Evolutionary conservation across 2,329 filamentous ascomycete genomes (phyloP), one percentile per base, ranked within the genome.

Genomic region (Teratosphaeria gauchensis): DNA sequence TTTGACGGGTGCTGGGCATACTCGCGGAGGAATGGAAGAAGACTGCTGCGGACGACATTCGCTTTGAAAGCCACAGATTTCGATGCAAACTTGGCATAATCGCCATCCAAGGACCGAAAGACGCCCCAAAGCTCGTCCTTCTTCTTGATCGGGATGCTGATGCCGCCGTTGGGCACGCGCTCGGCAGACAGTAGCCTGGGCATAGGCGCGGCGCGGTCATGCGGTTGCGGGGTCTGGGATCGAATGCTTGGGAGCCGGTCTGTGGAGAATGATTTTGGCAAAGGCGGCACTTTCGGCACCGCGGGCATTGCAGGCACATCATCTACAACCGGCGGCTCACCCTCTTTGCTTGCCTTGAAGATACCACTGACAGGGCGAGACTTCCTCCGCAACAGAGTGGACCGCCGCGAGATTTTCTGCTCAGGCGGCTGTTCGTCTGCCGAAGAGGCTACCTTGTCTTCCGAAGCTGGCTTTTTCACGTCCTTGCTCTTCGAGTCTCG

Each of bases 51-150:
- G 58, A 96, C 82, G 53, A 92, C 82, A 63, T 84, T 86, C 63
- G 90, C 88, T 69, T 90, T 91, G 64, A 91, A 78, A 0, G 86
- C 78, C 65, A 80, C 88, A 35, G 86, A 84, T 73, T 91, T 95
- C 59, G 83, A 79, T 62, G 86, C 82, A 66, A 95, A 95, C 79
- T 87, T 88, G 66, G 85, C 80, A 66, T 81, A 85, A 69, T 89
- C 86, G 42, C 79, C 83, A 64, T 89, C 87, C 30, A 90, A 75
- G n/a, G 78, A 77, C 57, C 85, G 80, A 68, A 89, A 90, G 16
- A 82, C 78, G 33, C 79, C 82, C 84, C 85, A 89, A 16, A 89
- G 76, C 65, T 88, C 85, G 69, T 89, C 87, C 64, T 83, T 86
- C 71, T 83, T 85, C 59, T 79, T 80, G n/a, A 77, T 64, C 9